Evolutionary conservation across 371 early-diverging fungal genomes (phyloP), one percentile per base, ranked within the genome.

Genomic region (Mucor lusitanicus): DNA sequence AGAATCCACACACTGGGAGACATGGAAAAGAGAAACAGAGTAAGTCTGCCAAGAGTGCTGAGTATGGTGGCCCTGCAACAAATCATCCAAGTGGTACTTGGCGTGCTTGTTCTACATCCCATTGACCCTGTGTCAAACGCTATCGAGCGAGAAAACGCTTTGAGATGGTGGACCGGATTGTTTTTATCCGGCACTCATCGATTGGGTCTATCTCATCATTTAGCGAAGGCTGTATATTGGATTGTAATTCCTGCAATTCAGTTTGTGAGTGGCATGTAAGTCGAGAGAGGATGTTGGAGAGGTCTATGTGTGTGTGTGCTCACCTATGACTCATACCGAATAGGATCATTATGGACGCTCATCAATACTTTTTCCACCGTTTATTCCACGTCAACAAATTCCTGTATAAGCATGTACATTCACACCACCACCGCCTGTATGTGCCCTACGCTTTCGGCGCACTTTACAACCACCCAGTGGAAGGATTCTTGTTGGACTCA

Each of bases 381-480:
- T 78, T 86, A 50, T 87, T 88, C 76, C 93, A 93, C 78, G 74
- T 77, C 48, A 88, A 88, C 71, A 85, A 84, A 60, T 88, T 80
- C 39, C 80, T 93, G 30, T 93, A 93, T 80, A 86, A 88, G 66
- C 81, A 85, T 64, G 82, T 93, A 64, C 93, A 93, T 69, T 89
- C 90, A 33, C 86, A 88, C 59, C 93, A 93, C 68, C 93, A 93
- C 68, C 87, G 89, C 32, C 75, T 93, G 21, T 91, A 91, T 57
- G 89, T 87, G 8, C 90, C 91, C 23, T 93, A 89, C 73, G 90
- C 93, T 4, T 91, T 87, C 76, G 93, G 91, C 13, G 93, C 93
- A 21, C 84, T 93, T 35, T 93, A 93, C 79, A 93, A 93, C 74
- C 92, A 93, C 69, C 91, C 91, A 0, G 59, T 93, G 32, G 93